Evolutionary conservation across 768 basidiomycete genomes (phyloP), one percentile per base, ranked within the genome.

Genomic region (Hortiboletus campestris): DNA sequence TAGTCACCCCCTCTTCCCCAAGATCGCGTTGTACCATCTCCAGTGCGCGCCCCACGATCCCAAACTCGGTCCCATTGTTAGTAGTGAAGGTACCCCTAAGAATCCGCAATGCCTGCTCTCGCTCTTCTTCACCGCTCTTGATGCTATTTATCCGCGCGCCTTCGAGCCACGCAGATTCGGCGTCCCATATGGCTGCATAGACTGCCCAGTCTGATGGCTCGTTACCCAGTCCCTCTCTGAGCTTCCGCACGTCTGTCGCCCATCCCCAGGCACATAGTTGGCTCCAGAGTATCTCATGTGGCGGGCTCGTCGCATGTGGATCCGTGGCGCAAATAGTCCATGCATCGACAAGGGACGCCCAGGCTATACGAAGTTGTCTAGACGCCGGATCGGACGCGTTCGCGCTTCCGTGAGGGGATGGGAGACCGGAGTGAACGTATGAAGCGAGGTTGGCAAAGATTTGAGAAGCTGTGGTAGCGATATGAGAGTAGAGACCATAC

Each of bases 301-400:
- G 78, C 0, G 93, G 93, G 3, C 85, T 88, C 8, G 93, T 95
- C 51, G 79, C 77, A 66, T 98, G 96, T 7, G 96, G 95, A 64
- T 98, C 89, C n/a, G 84, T 80, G 0, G 94, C 92, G 61, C 91
- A 95, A 4, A 82, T 76, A 7, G 78, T 86, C 94, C 94, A 98
- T 0, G 78, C 74, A 55, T 83, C 81, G 3, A 92, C 60, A 10
- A 93, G 72, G 11, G 74, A 71, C 6, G 80, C 72, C 81, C 88
- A 94, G 4, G 83, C 76, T 28, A 69, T 38, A 72, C 73, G 40
- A 83, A 75, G 22, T 51, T 64, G 51, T 50, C 56, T 48, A 10
- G 32, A 55, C 9, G n/a, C 45, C 28, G 31, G 43, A n/a, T 42
- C 20, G 6, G 43, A 14, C 16, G 6, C 36, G 20, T 36, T 32